These are phyloP conservation scores for Pisolithus orientalis DNA, from an alignment of 768 basidiomycete genomes.

Conservation along the genomic window DNA sequence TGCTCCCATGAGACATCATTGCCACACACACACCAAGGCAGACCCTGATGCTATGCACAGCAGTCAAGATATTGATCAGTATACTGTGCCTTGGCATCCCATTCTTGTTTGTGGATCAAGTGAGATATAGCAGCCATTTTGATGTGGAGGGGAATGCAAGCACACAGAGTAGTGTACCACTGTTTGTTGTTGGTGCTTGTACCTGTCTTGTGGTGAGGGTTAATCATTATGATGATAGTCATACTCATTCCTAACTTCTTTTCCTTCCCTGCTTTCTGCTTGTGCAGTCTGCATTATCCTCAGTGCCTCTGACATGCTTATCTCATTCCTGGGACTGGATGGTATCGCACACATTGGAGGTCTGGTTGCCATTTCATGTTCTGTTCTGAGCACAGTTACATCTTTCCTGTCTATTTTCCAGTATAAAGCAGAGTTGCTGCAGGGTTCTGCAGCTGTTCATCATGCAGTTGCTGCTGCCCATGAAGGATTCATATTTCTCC, in stretches of 20 bases:
- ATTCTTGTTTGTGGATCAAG: slow-evolving; percentile 19
- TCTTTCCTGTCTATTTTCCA: too few relatives aligned
- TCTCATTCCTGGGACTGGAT: slow-evolving; percentile 14
- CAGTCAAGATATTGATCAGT: slow-evolving; percentile 54
- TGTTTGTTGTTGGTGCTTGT: slow-evolving; percentile 61
- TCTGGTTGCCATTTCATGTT: too few relatives aligned
- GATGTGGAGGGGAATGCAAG: slow-evolving; percentile 51
- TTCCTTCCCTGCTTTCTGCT: background rate
- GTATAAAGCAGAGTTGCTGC: too few relatives aligned
- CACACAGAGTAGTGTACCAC: slow-evolving; percentile 40
- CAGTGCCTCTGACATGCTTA: slow-evolving; percentile 74
- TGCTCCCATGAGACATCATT: too few relatives aligned
- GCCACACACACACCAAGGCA: slow-evolving; percentile 5
- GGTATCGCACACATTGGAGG: too few relatives aligned
- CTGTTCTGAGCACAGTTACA: too few relatives aligned
- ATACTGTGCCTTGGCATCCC: slow-evolving; percentile 63
- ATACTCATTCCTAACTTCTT: too few relatives aligned
- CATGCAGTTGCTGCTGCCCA: too few relatives aligned
- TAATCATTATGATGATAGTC: slow-evolving; percentile 1
- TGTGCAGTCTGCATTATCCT: slow-evolving; percentile 71
- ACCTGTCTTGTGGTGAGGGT: slow-evolving; percentile 54
- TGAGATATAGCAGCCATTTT: slow-evolving; percentile 37
- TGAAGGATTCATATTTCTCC: too few relatives aligned
- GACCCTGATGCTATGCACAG: slow-evolving; percentile 39
- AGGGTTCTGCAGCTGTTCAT: too few relatives aligned